Conservation (phyloP, 225 moss, liverwort and hornwort genomes). For the Pleurozium schreberi region DNA sequence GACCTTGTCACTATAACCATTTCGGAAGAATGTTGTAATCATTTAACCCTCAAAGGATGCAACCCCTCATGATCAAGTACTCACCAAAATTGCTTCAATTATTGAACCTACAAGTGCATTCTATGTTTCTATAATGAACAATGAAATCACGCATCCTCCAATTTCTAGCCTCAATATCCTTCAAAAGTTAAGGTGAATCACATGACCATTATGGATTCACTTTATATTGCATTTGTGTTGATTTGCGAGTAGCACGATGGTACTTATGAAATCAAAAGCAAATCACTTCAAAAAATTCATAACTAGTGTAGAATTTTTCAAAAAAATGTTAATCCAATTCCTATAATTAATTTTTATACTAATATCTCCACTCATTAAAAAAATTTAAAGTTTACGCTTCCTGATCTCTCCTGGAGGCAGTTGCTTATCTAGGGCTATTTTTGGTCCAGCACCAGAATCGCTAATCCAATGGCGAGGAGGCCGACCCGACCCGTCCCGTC, state of each 20-base stretch:
- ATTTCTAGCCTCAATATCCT: no score
- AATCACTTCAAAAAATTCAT: background rate
- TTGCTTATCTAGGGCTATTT: background rate
- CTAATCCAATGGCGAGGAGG: background rate
- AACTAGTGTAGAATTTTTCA: background rate
- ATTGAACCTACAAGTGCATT: no score
- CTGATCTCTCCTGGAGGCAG: background rate
- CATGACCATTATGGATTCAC: background rate
- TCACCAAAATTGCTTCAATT: no score
- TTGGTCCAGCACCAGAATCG: background rate
- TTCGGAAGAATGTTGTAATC: background rate
- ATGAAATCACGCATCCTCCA: no score
- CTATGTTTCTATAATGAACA: no score
- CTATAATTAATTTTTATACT: no score
- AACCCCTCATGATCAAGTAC: no score
- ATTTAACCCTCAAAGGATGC: background rate
- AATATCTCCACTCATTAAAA: background rate
- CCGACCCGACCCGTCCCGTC: background rate
- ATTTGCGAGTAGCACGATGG: background rate
- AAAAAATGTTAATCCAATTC: background rate
- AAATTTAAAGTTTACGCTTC: no score
- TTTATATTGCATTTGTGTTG: background rate
- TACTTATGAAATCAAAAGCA: background rate
- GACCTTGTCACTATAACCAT: no score
- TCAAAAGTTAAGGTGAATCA: background rate